A percentile compares a stretch with the other conserved stretches of the same genome.
Conservation (phyloP, 2,329 filamentous ascomycete species). For the Clonostachys sp. region DNA sequence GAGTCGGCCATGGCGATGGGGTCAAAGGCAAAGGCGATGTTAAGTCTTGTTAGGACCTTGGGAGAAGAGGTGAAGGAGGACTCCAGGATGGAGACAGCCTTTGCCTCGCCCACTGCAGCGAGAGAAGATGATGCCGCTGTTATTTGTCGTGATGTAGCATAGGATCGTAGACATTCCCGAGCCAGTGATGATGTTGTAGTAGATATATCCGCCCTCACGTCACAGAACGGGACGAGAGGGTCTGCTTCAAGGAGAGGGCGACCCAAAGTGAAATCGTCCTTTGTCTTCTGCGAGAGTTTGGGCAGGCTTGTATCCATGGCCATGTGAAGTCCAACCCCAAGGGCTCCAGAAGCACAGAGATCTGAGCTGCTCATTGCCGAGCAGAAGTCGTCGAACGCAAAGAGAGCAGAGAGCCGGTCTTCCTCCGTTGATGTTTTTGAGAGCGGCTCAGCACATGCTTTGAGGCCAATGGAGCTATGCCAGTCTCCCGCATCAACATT, state of each 20-base stretch:
- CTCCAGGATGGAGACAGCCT: slow-evolving; percentile 28
- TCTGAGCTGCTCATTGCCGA: slow-evolving; percentile 65
- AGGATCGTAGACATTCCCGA: slow-evolving; percentile 12
- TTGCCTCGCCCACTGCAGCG: slow-evolving; percentile 21
- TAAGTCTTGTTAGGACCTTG: slow-evolving; percentile 35
- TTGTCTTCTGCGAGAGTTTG: slow-evolving; percentile 37
- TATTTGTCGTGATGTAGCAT: background rate
- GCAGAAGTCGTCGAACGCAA: slow-evolving; percentile 46
- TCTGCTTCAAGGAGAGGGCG: slow-evolving; percentile 42
- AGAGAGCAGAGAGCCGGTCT: slow-evolving; percentile 6
- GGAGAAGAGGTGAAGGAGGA: slow-evolving; percentile 21
- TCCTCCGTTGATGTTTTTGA: slow-evolving; percentile 7
- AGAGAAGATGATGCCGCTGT: slow-evolving; percentile 6
- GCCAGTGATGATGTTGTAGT: slow-evolving; percentile 19
- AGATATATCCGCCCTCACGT: slow-evolving; percentile 16
- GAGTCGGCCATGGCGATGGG: slow-evolving; percentile 50
- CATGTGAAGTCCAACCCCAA: slow-evolving; percentile 33
- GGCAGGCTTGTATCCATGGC: slow-evolving; percentile 60
- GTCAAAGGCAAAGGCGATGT: slow-evolving; percentile 57
- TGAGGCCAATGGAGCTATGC: slow-evolving; percentile 33
- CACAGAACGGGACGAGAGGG: slow-evolving; percentile 18
- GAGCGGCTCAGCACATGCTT: background rate
- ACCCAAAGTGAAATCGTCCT: slow-evolving; percentile 47
- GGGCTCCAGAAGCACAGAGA: slow-evolving; percentile 44
- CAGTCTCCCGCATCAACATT: slow-evolving; percentile 58